Conservation (phyloP, 2,329 filamentous ascomycete species). For the Ophiostoma ulmi region DNA sequence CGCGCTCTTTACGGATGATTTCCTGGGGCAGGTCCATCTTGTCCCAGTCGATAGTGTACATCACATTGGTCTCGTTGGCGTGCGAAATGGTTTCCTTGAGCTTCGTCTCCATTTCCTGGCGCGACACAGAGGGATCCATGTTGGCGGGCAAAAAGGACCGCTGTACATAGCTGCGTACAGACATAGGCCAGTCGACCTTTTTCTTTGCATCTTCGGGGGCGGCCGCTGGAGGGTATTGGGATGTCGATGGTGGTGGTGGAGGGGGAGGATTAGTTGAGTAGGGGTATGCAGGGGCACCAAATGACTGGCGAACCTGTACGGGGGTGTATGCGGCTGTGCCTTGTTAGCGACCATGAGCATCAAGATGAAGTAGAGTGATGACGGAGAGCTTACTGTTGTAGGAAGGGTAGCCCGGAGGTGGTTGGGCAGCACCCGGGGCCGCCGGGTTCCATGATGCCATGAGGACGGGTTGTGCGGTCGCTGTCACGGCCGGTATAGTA, state of each 20-base stretch:
- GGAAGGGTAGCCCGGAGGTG: constrained; percentile 24
- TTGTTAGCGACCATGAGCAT: neutral
- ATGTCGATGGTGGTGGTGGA: constrained; percentile 22
- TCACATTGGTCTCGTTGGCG: constrained; percentile 66
- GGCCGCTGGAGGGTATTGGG: neutral
- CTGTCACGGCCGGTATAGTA: neutral
- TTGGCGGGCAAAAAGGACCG: constrained; percentile 77
- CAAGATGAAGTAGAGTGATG: too few relatives aligned
- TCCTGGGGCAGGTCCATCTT: constrained; percentile 77
- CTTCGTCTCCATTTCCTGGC: constrained; percentile 72
- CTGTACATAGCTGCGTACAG: constrained; percentile 84
- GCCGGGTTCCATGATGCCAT: constrained; percentile 27
- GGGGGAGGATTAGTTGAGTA: constrained; percentile 29
- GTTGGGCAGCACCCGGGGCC: constrained; percentile 31
- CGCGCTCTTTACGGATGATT: constrained; percentile 68
- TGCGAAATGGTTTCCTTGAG: constrained; percentile 80
- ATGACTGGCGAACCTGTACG: constrained; percentile 41
- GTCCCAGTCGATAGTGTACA: constrained; percentile 77
- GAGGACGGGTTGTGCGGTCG: neutral
- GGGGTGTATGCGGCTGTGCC: constrained; percentile 39
- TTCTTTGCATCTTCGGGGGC: constrained; percentile 32
- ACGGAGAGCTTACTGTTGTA: constrained; percentile 24
- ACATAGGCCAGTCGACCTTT: constrained; percentile 72
- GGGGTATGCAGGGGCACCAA: constrained; percentile 30
- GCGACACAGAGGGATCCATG: constrained; percentile 56